These are phyloP conservation scores for Epichloe scottii DNA, from an alignment of 2,329 filamentous ascomycete genomes.

Conservation along the genomic window DNA sequence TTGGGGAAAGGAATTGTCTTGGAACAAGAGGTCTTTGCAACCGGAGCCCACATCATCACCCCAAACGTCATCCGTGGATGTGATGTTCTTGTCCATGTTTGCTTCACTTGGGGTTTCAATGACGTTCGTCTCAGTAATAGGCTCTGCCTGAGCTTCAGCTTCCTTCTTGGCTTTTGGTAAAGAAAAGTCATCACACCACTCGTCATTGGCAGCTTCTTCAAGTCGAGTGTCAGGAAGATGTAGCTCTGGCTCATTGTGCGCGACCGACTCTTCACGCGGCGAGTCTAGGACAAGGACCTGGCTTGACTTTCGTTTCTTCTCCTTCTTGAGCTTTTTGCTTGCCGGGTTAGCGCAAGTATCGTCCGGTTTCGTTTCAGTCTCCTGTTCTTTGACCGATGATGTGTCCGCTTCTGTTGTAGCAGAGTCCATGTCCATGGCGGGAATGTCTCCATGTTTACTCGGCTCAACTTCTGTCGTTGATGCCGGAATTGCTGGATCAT, in stretches of 20 bases:
- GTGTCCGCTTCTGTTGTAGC: not conserved
- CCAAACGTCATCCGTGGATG: not conserved
- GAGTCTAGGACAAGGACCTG: constrained; percentile 5
- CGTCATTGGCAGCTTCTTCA: constrained; percentile 3
- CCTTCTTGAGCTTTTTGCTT: constrained; percentile 16
- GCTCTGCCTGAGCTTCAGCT: constrained; percentile 3
- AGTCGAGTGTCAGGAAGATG: not conserved
- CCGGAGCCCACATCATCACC: not conserved
- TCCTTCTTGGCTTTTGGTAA: constrained; percentile 11
- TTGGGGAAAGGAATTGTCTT: not conserved
- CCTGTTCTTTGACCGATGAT: not conserved
- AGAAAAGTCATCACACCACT: constrained; percentile 5
- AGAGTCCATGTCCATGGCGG: not conserved
- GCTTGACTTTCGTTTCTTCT: constrained; percentile 17
- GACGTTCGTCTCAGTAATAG: not conserved
- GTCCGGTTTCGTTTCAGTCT: constrained; percentile 13
- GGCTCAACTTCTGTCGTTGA: not conserved
- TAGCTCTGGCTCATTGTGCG: not conserved
- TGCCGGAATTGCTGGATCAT: not conserved
- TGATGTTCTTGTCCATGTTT: not conserved
- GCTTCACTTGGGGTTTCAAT: not conserved
- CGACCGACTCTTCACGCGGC: not conserved
- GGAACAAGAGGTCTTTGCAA: not conserved
- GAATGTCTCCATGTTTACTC: not conserved
- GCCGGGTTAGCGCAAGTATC: not conserved